Evolutionary conservation across 306 rosid genomes (phyloP).

Genomic region (Citrullus mucosospermus): DNA sequence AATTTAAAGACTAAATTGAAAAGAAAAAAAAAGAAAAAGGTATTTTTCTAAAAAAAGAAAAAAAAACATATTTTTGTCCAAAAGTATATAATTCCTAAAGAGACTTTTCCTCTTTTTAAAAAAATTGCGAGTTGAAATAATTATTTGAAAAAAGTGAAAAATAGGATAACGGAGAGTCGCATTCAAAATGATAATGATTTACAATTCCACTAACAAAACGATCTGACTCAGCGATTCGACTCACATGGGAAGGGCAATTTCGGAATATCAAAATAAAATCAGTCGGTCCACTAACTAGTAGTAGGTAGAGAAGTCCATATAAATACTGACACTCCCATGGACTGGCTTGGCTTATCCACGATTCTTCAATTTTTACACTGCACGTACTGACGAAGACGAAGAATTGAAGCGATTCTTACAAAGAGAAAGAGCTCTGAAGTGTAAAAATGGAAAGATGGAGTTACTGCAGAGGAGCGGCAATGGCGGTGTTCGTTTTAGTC

Average conservation of each 20-base stretch:
- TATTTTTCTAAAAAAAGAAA: too few species aligned
- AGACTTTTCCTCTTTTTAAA: too few species aligned
- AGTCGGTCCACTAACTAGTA: not conserved
- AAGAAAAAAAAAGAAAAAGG: too few species aligned
- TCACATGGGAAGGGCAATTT: not conserved
- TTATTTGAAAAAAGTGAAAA: too few species aligned
- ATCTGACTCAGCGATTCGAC: not conserved
- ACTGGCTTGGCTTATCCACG: not conserved
- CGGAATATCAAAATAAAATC: not conserved
- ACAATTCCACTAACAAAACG: not conserved
- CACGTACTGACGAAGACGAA: not conserved
- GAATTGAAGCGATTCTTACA: not conserved
- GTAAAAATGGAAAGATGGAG: not conserved
- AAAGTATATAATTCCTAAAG: too few species aligned
- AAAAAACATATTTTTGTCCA: too few species aligned
- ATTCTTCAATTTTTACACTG: not conserved
- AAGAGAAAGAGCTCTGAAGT: not conserved
- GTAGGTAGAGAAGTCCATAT: not conserved
- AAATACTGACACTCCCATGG: not conserved
- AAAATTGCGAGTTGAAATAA: not conserved
- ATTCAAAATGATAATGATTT: not conserved
- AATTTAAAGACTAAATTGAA: too few species aligned
- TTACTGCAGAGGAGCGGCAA: not conserved
- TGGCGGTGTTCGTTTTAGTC: conserved; percentile 8
- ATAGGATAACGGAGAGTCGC: too few species aligned